A percentile compares a stretch with the other conserved stretches of the same genome.
Evolutionary conservation across 2,329 filamentous ascomycete species (phyloP).

Genomic region (Ceratocystiopsis sp.): DNA sequence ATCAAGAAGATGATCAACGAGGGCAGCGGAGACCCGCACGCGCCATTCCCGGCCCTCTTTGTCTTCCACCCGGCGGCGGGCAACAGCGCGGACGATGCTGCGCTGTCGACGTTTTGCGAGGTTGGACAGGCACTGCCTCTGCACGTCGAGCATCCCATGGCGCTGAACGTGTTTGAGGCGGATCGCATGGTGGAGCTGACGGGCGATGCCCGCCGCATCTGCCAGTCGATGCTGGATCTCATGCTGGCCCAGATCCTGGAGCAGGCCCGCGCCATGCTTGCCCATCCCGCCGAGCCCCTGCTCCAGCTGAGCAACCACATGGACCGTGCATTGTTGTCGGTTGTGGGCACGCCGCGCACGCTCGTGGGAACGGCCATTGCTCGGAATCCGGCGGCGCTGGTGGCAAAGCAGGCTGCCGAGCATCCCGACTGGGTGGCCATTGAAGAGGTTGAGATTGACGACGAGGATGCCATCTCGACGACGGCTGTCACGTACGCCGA

Average conservation of each 20-base stretch:
- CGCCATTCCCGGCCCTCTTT: slow-evolving; percentile 12
- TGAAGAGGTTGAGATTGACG: slow-evolving; percentile 31
- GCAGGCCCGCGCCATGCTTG: slow-evolving; percentile 8
- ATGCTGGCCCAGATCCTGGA: slow-evolving; percentile 11
- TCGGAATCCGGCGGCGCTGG: slow-evolving; percentile 11
- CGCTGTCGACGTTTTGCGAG: slow-evolving; percentile 12
- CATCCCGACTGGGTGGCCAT: slow-evolving; percentile 36
- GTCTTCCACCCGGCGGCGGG: slow-evolving; percentile 11
- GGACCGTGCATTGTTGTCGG: slow-evolving; percentile 5
- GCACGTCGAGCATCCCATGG: slow-evolving; percentile 23
- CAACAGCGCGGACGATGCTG: neutral
- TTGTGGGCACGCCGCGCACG: no score
- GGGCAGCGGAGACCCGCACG: slow-evolving; percentile 7
- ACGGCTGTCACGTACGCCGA: no score
- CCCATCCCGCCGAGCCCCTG: slow-evolving; percentile 7
- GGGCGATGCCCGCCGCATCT: slow-evolving; percentile 9
- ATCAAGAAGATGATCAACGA: slow-evolving; percentile 11
- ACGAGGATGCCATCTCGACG: slow-evolving; percentile 17
- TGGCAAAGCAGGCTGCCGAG: slow-evolving; percentile 26
- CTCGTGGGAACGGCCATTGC: slow-evolving; percentile 2
- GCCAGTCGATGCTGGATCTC: slow-evolving; percentile 10
- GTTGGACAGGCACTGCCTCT: slow-evolving; percentile 17
- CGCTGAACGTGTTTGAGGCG: slow-evolving; percentile 19
- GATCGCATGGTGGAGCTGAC: slow-evolving; percentile 10
- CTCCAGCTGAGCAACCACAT: slow-evolving; percentile 5